Evolutionary conservation across 176 grass and related monocot genomes (phyloP).

Genomic region (Thalia dealbata): DNA sequence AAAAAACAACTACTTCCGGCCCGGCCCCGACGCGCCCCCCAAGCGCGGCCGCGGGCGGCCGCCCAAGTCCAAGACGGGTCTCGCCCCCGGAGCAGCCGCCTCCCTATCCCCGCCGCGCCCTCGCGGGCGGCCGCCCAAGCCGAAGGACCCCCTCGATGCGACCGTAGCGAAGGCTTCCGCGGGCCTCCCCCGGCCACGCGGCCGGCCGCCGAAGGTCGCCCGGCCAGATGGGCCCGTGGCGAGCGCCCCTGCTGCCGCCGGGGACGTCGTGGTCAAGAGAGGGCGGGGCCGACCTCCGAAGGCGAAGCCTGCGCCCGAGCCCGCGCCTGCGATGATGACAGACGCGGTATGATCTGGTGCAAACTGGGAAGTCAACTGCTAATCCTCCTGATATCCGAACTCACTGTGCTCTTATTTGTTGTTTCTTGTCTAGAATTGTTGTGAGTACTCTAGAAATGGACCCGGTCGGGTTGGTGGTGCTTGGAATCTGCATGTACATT

Average conservation of each 20-base stretch:
- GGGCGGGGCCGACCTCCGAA: slow-evolving; percentile 7
- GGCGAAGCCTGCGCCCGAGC: background rate
- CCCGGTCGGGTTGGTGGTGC: background rate
- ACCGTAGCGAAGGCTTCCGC: background rate
- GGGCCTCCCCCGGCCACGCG: background rate
- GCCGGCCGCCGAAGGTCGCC: background rate
- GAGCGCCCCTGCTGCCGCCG: background rate
- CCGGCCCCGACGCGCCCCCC: slow-evolving; percentile 5
- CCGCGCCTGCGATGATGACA: background rate
- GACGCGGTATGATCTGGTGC: background rate
- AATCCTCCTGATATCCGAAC: slow-evolving; percentile 5
- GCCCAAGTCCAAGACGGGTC: background rate
- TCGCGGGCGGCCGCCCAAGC: slow-evolving; percentile 6
- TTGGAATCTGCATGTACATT: slow-evolving; percentile 13
- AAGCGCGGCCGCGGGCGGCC: slow-evolving; percentile 22
- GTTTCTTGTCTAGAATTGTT: background rate
- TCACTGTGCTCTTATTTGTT: background rate
- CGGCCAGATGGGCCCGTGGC: background rate
- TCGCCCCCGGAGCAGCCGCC: background rate
- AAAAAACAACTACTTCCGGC: slow-evolving; percentile 14
- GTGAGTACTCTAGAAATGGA: background rate
- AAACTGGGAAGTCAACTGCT: background rate
- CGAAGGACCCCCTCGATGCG: background rate
- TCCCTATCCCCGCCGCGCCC: background rate
- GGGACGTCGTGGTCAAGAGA: background rate